A percentile compares a stretch with the other conserved stretches of the same genome.
These are phyloP conservation scores for Davidsoniella eucalypti DNA, from an alignment of 2,329 filamentous ascomycete species.

Conservation along the genomic window DNA sequence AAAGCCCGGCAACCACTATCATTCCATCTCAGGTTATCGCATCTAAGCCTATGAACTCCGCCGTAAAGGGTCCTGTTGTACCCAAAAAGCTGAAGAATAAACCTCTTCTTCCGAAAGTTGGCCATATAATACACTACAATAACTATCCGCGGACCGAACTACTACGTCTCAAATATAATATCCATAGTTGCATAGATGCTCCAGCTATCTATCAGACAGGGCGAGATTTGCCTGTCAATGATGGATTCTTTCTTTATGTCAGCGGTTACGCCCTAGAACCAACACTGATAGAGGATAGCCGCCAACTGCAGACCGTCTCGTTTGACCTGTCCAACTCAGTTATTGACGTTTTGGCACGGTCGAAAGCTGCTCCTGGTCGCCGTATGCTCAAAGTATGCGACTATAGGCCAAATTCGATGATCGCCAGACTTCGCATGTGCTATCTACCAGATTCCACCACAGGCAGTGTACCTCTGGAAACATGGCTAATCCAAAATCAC, in stretches of 20 bases:
- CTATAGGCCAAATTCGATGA: conserved; percentile 1
- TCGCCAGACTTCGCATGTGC: conserved; percentile 2
- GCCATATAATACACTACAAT: no score
- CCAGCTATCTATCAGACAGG: no score
- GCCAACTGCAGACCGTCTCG: background rate
- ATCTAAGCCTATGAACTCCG: no score
- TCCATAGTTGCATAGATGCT: no score
- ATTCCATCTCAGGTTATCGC: no score
- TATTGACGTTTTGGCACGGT: background rate
- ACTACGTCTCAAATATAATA: no score
- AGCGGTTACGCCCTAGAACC: background rate
- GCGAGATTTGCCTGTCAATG: no score
- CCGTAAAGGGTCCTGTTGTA: no score
- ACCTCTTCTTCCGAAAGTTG: no score
- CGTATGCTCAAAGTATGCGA: conserved; percentile 2
- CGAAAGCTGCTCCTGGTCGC: background rate
- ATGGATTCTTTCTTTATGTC: background rate
- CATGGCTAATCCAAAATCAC: background rate
- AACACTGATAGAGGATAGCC: background rate
- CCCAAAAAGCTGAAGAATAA: no score
- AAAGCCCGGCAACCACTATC: no score
- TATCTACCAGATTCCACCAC: background rate
- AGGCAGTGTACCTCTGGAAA: background rate
- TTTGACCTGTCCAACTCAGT: background rate
- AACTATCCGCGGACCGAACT: no score